Base-by-base conservation (phyloP, 2,329 filamentous ascomycete species). In the Ceratocystis huliohia region DNA sequence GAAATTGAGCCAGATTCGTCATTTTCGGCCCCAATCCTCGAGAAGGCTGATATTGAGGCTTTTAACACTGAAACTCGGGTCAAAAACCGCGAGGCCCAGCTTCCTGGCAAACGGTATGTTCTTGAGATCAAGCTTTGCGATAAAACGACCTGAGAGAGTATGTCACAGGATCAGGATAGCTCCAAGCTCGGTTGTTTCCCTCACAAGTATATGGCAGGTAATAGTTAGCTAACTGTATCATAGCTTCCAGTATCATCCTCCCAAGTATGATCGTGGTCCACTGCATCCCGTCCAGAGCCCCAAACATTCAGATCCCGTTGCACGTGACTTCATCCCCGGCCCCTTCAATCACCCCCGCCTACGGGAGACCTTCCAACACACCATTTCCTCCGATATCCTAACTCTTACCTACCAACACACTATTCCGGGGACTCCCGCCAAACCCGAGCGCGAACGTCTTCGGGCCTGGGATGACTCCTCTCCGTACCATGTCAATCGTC, bases 191-290 rank as follows among this genome's bases (percentile, higher is more conserved):
- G 22, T 22, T 53, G 15, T n/a, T 30, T 7, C 7, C 1, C 17
- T 33, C 5, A 13, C 22, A 22, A 6, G 50, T 56, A 15, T 13
- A 15, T 17, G 10, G 28, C 56, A 37, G 25, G 33, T 8, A 3
- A 30, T 17, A 7, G 17, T 2, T 15, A 20, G 5, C 56, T 59
- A 59, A 45, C 37, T 33, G 5, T 56, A 6, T 20, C 68, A 33
- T 69, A 96, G 93, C 82, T 99, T 97, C 79, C 89, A 96, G 77
- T 97, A 88, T 77, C 91, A 92, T 70, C 88, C 93, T 63, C 94
- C 94, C 69, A 94, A 93, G 78, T 99, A 92, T 82, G 87, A 96
- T 76, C 89, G 93, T 73, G 94, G 94, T 66, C 92, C 92, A 70
- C 82, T 97, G 28, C 92, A 97, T 75, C 94, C 94, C 63, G 86